Percentiles rank a stretch among this genome's conserved stretches.
phyloP scores from a whole-genome alignment of 1,284 basidiomycete species.

The Macrocystidia cucumis region DNA sequence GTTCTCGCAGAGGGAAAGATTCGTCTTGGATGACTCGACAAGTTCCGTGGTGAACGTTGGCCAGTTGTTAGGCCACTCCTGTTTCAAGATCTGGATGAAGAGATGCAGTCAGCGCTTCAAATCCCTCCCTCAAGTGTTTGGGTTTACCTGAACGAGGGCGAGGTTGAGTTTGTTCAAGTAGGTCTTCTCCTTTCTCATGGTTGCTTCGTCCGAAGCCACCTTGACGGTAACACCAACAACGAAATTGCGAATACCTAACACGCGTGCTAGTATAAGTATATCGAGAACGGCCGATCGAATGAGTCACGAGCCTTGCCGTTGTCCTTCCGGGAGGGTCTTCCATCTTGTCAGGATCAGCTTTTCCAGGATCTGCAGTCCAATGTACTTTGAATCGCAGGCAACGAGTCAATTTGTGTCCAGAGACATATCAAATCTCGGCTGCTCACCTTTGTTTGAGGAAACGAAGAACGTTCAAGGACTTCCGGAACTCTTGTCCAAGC shows the following conservation, averaged over 20 bases:
- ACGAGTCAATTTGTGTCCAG: conserved; percentile 2
- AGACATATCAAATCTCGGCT: conserved; percentile 3
- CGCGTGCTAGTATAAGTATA: conserved; percentile 3
- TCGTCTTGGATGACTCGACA: conserved; percentile 95
- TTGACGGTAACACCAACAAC: conserved; percentile 93
- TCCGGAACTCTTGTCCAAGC: conserved; percentile 97
- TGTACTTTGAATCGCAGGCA: conserved; percentile 55
- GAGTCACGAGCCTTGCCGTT: conserved; percentile 67
- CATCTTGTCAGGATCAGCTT: conserved; percentile 92
- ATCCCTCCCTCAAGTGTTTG: not conserved
- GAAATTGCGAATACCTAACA: conserved; percentile 92
- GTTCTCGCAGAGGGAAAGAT: conserved; percentile 96
- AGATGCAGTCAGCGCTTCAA: conserved; percentile 9
- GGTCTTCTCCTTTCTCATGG: conserved; percentile 89
- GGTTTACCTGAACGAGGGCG: conserved; percentile 83
- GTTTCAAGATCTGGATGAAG: conserved; percentile 85
- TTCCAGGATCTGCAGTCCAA: conserved; percentile 91
- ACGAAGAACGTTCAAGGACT: conserved; percentile 82
- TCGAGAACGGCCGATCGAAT: conserved; percentile 6
- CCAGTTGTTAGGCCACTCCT: conserved; percentile 99
- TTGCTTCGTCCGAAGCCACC: conserved; percentile 82
- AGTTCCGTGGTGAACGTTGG: conserved; percentile 97
- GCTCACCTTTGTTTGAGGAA: conserved; percentile 86
- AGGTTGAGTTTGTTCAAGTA: conserved; percentile 97
- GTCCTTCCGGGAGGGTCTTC: conserved; percentile 93